These are phyloP conservation scores for Nicotiana sylvestris DNA, from an alignment of 257 asterid genomes.

Conservation along the genomic window DNA sequence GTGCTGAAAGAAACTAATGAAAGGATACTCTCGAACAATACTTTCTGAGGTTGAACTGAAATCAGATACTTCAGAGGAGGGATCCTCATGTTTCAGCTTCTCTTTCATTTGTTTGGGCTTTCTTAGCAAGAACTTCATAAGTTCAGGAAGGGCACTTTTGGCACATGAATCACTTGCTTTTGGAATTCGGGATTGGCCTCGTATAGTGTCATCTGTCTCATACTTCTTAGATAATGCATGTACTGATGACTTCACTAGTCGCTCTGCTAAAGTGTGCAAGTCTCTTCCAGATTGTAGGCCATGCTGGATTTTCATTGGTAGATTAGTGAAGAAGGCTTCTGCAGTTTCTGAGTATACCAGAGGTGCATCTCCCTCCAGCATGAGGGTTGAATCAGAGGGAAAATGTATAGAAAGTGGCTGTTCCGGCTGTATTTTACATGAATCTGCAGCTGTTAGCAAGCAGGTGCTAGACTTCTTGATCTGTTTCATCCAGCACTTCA, in stretches of 20 bases:
- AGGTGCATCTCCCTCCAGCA: conserved; percentile 32
- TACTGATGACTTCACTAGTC: conserved; percentile 59
- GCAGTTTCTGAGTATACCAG: conserved; percentile 39
- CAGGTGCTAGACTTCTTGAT: conserved; percentile 32
- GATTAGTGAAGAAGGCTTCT: conserved; percentile 49
- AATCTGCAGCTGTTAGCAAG: conserved; percentile 22
- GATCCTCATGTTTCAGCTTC: conserved; percentile 29
- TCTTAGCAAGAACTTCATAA: conserved; percentile 41
- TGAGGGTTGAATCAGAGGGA: conserved; percentile 36
- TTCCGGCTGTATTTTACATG: conserved; percentile 26
- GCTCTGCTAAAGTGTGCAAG: conserved; percentile 69
- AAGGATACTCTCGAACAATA: conserved; percentile 82
- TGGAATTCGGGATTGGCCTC: conserved; percentile 24
- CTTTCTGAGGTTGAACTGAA: conserved; percentile 35
- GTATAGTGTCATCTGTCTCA: conserved; percentile 24
- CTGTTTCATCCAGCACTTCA: conserved; percentile 93
- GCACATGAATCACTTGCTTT: conserved; percentile 28
- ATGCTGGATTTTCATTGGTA: conserved; percentile 50
- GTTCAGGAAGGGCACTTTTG: conserved; percentile 28
- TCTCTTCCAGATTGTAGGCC: conserved; percentile 74
- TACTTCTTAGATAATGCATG: conserved; percentile 35
- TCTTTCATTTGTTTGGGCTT: conserved; percentile 80
- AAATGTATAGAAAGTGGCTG: conserved; percentile 28
- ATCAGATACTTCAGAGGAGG: conserved; percentile 19
- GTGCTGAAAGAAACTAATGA: background rate